Percentiles rank a stretch among this genome's conserved stretches.
These are phyloP conservation scores for Bigelowiella natans DNA, from an alignment of 78 protist species.

Conservation along the genomic window DNA sequence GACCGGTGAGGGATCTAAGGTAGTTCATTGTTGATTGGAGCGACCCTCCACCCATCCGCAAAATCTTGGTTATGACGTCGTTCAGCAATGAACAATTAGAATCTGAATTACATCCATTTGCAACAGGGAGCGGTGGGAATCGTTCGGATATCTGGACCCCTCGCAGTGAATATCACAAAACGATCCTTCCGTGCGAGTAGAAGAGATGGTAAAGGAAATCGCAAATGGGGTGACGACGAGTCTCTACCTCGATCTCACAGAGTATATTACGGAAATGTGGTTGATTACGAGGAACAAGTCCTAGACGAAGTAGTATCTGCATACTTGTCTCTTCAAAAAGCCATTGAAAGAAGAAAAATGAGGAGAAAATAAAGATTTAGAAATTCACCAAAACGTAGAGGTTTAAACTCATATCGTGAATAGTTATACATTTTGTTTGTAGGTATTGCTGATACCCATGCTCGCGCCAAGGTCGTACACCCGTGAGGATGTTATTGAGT, in stretches of 20 bases:
- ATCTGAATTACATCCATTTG: not conserved
- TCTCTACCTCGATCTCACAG: not conserved
- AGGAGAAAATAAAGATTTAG: not conserved
- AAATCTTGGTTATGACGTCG: not conserved
- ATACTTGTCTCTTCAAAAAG: not conserved
- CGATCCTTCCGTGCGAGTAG: not conserved
- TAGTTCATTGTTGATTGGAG: not conserved
- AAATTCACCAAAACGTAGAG: not conserved
- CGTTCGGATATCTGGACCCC: not conserved
- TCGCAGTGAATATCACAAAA: not conserved
- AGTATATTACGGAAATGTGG: not conserved
- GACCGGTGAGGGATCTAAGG: not conserved
- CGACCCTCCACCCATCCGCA: not conserved
- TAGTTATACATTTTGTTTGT: not conserved
- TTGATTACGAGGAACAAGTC: not conserved
- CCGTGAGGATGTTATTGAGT: not conserved
- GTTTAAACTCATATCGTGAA: not conserved
- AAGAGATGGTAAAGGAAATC: not conserved
- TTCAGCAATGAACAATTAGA: not conserved
- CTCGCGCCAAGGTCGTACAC: not conserved
- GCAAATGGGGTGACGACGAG: not conserved
- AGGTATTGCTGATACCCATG: not conserved
- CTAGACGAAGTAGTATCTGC: not conserved
- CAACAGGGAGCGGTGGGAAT: not conserved
- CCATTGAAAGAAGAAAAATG: not conserved